Base-by-base conservation (phyloP, 2,329 filamentous ascomycete genomes). In the Nigrograna mackinnonii region DNA sequence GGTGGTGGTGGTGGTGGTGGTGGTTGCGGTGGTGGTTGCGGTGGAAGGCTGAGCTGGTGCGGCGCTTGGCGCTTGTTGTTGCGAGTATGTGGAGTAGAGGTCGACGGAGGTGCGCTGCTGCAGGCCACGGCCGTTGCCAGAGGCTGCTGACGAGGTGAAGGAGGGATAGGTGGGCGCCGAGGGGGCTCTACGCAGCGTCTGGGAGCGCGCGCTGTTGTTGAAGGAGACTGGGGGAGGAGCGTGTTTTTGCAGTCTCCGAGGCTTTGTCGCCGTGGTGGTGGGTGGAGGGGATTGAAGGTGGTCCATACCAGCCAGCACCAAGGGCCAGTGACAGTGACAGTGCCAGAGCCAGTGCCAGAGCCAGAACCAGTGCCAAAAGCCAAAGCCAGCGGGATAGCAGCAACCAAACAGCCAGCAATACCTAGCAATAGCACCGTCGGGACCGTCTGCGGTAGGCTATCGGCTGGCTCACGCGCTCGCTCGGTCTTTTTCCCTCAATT, bases 81-180 rank as follows among this genome's bases (percentile, higher is more conserved):
- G n/a, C n/a, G n/a, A n/a, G n/a, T n/a, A n/a, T n/a, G n/a, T n/a
- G n/a, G n/a, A n/a, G n/a, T n/a, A n/a, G n/a, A n/a, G n/a, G n/a
- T n/a, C n/a, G n/a, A n/a, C n/a, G n/a, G n/a, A n/a, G n/a, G n/a
- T n/a, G n/a, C n/a, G n/a, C n/a, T n/a, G n/a, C n/a, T n/a, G n/a
- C n/a, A n/a, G n/a, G n/a, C n/a, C n/a, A n/a, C n/a, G n/a, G n/a
- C n/a, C n/a, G n/a, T n/a, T n/a, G n/a, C n/a, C n/a, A n/a, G n/a
- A n/a, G n/a, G n/a, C n/a, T n/a, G n/a, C n/a, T 11, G 31, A 14
- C 14, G 32, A 30, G 26, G 36, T 46, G 52, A 53, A 58, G 35
- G 45, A 47, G 16, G 58, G 58, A 42, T 60, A 58, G 13, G 50
- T 55, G n/a, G 59, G 59, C 26, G 57, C 57, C 5, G 55, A 58